phyloP scores from a whole-genome alignment of 2,329 filamentous ascomycete genomes.

The Esteya vermicola region DNA sequence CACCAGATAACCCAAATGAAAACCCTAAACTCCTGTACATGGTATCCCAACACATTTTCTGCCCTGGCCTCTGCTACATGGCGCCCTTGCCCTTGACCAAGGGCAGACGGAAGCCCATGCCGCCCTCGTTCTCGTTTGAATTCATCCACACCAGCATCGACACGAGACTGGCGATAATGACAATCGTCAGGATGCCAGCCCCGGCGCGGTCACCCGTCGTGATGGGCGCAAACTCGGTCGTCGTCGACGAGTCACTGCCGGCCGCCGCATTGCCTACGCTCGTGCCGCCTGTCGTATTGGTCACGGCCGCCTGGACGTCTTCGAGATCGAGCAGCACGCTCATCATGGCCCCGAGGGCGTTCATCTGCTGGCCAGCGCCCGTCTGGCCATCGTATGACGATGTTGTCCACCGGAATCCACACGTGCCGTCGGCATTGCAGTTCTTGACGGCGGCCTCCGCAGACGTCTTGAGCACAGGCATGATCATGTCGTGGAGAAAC shows the following conservation, averaged over 20 bases:
- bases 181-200: slow-evolving; percentile 24
- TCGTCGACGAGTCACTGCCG: slow-evolving; percentile 8
- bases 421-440: slow-evolving; percentile 44
- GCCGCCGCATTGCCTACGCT: slow-evolving; percentile 18
- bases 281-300: slow-evolving; percentile 28
- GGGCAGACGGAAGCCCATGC: too few species aligned
- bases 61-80: neutral
- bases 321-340: slow-evolving; percentile 23
- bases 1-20: too few species aligned
- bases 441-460: slow-evolving; percentile 44
- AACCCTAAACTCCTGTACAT: neutral
- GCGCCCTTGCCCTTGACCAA: slow-evolving; percentile 8
- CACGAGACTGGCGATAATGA: slow-evolving; percentile 17
- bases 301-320: slow-evolving; percentile 15
- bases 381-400: slow-evolving; percentile 25
- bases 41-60: neutral
- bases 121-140: slow-evolving; percentile 10
- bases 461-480: slow-evolving; percentile 42
- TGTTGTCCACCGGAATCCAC: slow-evolving; percentile 50
- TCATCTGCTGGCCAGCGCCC: slow-evolving; percentile 38
- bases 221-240: slow-evolving; percentile 6
- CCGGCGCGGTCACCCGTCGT: slow-evolving; percentile 23
- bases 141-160: slow-evolving; percentile 23
- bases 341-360: slow-evolving; percentile 32
- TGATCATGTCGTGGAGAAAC: slow-evolving; percentile 36